phyloP scores from a whole-genome alignment of 2,329 filamentous ascomycete genomes.

The Grosmannia clavigera region DNA sequence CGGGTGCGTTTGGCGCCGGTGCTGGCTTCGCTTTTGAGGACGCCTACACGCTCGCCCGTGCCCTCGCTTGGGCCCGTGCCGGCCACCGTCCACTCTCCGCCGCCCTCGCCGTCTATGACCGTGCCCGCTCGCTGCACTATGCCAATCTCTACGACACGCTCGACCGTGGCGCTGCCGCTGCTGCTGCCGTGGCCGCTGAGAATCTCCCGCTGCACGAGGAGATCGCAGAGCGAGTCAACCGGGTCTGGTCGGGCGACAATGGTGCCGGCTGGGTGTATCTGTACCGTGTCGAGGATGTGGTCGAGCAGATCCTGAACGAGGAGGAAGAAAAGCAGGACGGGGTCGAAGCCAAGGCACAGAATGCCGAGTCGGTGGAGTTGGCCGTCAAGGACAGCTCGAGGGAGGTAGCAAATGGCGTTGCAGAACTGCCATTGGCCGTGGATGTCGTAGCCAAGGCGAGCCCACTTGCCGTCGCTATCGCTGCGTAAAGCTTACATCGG shows the following conservation, averaged over 20 bases:
- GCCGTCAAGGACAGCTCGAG: too few relatives aligned
- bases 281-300: slow-evolving; percentile 7
- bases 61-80: slow-evolving; percentile 7
- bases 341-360: not conserved
- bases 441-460: too few relatives aligned
- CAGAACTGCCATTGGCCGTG: not conserved
- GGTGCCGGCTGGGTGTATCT: slow-evolving; percentile 8
- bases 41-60: slow-evolving; percentile 9
- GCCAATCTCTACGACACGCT: slow-evolving; percentile 9
- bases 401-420: not conserved
- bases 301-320: slow-evolving; percentile 5
- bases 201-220: slow-evolving; percentile 10
- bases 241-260: slow-evolving; percentile 1
- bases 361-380: not conserved
- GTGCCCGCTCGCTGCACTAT: slow-evolving; percentile 10
- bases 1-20: slow-evolving; percentile 11
- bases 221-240: slow-evolving; percentile 7
- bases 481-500: not conserved
- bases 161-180: slow-evolving; percentile 1
- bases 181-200: slow-evolving; percentile 1
- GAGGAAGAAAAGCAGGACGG: not conserved
- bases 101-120: slow-evolving; percentile 9
- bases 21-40: slow-evolving; percentile 13
- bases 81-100: not conserved
- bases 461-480: not conserved